Base-by-base conservation (phyloP, 148 eudicot genomes). In the Drosera capensis region DNA sequence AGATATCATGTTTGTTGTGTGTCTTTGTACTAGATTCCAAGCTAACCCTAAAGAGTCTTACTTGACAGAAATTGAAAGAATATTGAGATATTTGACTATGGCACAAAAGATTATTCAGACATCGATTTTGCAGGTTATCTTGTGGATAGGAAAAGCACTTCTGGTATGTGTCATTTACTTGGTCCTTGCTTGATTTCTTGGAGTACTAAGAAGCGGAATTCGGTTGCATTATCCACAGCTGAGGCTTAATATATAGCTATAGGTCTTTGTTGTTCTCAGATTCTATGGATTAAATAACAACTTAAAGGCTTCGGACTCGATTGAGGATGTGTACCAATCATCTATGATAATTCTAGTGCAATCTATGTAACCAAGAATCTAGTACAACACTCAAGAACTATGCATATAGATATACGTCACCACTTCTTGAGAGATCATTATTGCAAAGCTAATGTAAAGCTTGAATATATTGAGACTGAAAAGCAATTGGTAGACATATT, bases 171-270 rank as follows among this genome's bases (percentile, higher is more conserved):
- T 25, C 20, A 25, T 1, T 24, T 25, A 4, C 19, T 46, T 1
- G 50, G 35, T 14, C 31, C 35, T 24, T 46, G 20, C 14, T 7
- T 46, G 0, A 14, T 46, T 16, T 46, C 34, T 20, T 46, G 35
- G 50, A 36, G 4, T 25, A 25, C 21, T 15, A 46, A 46, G 35
- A 46, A 46, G 12, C 36, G 26, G 16, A 46, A 46, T 18, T 25
- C 36, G 2, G 17, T 46, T 25, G 50, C 36, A 1, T 25, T 28
- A 8, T 46, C 50, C 7, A 46, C 50, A 3, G 35, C 12, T 0
- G 35, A 46, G 16, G 34, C 36, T 17, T 6, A 24, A 14, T 46
- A 23, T 13, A 12, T 24, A 1, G 25, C 34, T n/a, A 5, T n/a
- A 6, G 20, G 9, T 24, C 5, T 21, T 15, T 46, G 31, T 45